Conservation (phyloP, 176 grass and related monocot genomes). For the Aegilops umbellulata region DNA sequence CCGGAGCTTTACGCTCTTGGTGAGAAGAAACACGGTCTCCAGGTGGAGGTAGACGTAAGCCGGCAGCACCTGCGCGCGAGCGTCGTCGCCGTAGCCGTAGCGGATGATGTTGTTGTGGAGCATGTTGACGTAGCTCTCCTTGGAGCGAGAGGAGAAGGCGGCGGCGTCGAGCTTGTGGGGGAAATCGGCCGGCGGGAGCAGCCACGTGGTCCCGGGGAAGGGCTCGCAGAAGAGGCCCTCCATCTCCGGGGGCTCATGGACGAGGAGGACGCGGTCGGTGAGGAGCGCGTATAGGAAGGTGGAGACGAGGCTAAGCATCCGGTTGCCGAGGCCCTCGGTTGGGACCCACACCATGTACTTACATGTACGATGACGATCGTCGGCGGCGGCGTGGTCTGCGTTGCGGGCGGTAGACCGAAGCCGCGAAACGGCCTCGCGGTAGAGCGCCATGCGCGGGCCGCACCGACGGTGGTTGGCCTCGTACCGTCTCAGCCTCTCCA, state of each 20-base stretch:
- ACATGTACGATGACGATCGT: constrained; percentile 22
- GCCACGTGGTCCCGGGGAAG: constrained; percentile 72
- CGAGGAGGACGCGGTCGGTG: constrained; percentile 58
- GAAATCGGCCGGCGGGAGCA: constrained; percentile 51
- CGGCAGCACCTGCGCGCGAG: constrained; percentile 25
- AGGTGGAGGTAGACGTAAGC: constrained; percentile 63
- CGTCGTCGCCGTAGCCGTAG: constrained; percentile 3
- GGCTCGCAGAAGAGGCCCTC: constrained; percentile 74
- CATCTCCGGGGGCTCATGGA: constrained; percentile 37
- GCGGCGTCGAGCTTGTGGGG: constrained; percentile 26
- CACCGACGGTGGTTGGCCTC: constrained; percentile 70
- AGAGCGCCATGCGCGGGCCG: constrained; percentile 43
- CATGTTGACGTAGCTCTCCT: constrained; percentile 49
- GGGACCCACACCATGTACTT: constrained; percentile 78
- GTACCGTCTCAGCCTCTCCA: constrained; percentile 48
- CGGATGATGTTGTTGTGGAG: constrained; percentile 30
- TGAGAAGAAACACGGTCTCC: constrained; percentile 3
- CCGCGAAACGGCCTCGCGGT: constrained; percentile 38
- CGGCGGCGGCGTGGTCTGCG: constrained; percentile 21
- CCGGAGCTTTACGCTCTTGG: not conserved
- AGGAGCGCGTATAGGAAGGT: constrained; percentile 86
- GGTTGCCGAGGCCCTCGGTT: constrained; percentile 61
- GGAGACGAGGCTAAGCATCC: constrained; percentile 63
- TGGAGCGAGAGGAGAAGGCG: not conserved
- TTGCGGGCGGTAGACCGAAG: constrained; percentile 41